Evolutionary conservation across 2,329 filamentous ascomycete genomes (phyloP), one percentile per base, ranked within the genome.

Genomic region (Botrytis fabae): DNA sequence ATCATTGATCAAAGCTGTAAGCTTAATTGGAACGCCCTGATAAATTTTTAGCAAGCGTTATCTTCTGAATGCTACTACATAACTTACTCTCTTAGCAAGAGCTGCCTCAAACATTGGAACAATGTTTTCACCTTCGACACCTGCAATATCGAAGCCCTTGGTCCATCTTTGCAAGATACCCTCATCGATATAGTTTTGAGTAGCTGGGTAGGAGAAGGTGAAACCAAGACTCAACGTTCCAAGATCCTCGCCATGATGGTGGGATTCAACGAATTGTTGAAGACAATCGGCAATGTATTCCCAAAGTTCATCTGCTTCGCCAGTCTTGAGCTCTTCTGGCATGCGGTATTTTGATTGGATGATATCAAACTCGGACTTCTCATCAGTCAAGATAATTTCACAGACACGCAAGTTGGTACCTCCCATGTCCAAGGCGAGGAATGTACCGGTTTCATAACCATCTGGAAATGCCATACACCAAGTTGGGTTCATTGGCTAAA

Each of bases 341-440:
- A 98, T 94, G 76, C 92, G 91, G 84, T 98, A 98, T 84, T 98
- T 97, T 80, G 93, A 96, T 85, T 98, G 95, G 76, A 95, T 94
- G 80, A 98, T 97, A 82, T 96, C 93, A 83, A 96, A 97, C 82
- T 95, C 92, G 70, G 93, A 95, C 84, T 94, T 93, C 81, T 93
- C 89, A 72, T 97, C 92, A 38, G 93, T 94, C 80, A 98, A 85
- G 74, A 91, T 93, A 80, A 98, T 95, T 83, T 97, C 93, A 83
- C 95, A 98, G 77, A 98, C 95, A 81, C 95, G 92, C 75, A 98
- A 85, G 83, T 98, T 98, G 80, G 95, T 98, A 79, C 95, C 95
- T 73, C 95, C 95, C 92, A 98, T 97, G 81, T 98, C 95, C 60
- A 98, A 87, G 72, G 95, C 94, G 57, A 98, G 86, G 82, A 91